Evolutionary conservation across 495 filamentous ascomycete species (phyloP).

Genomic region (Glutinoglossum americanum): DNA sequence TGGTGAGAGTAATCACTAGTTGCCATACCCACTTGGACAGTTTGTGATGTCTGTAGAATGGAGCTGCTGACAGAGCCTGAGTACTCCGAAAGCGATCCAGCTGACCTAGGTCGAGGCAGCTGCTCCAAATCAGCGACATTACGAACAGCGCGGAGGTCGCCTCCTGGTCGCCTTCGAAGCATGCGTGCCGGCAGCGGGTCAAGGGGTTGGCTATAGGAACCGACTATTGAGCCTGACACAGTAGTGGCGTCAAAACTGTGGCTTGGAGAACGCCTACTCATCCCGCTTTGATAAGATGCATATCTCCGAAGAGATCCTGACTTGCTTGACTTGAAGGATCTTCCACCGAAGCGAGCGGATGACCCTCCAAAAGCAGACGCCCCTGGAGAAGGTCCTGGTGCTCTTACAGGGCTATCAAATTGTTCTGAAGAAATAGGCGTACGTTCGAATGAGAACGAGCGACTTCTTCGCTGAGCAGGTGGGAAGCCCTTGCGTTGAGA

Average conservation of each 20-base stretch:
- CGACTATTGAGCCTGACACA: conserved; percentile 23
- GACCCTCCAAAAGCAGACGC: conserved; percentile 1
- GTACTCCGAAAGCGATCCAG: conserved; percentile 46
- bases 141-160: conserved; percentile 60
- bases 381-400: neutral
- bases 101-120: conserved; percentile 41
- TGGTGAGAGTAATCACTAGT: conserved; percentile 3
- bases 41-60: conserved; percentile 20
- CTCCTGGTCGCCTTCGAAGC: conserved; percentile 70
- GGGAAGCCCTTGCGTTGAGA: neutral
- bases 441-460: conserved; percentile 17
- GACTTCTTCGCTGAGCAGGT: neutral
- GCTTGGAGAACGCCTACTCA: conserved; percentile 34
- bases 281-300: conserved; percentile 54
- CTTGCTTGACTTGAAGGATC: conserved; percentile 9
- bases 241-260: conserved; percentile 37
- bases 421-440: conserved; percentile 11
- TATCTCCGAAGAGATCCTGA: conserved; percentile 28
- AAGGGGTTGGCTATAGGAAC: neutral
- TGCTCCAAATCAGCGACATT: conserved; percentile 49
- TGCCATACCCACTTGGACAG: conserved; percentile 7
- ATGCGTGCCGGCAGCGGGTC: conserved; percentile 22
- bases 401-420: neutral
- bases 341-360: neutral
- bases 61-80: conserved; percentile 48